phyloP scores from a whole-genome alignment of 371 early-diverging fungal genomes.

The Mucor sp. region DNA sequence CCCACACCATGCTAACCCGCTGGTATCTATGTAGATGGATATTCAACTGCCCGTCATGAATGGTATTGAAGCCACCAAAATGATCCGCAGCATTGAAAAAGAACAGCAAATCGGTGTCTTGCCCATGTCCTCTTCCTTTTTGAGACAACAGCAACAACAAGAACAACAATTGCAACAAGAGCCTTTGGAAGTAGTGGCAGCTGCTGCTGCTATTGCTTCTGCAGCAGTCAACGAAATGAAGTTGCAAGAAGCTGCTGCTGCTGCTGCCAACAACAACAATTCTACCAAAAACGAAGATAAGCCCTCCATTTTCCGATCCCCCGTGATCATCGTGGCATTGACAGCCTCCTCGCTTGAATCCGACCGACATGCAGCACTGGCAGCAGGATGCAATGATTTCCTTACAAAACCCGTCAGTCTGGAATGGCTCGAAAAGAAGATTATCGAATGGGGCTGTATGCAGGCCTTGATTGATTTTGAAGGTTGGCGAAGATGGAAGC shows the following conservation, averaged over 20 bases:
- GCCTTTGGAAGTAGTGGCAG: neutral
- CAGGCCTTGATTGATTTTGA: slow-evolving; percentile 84
- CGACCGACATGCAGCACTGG: slow-evolving; percentile 73
- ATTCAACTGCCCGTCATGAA: slow-evolving; percentile 78
- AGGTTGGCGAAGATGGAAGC: slow-evolving; percentile 71
- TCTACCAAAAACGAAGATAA: slow-evolving; percentile 8
- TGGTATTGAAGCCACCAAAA: slow-evolving; percentile 74
- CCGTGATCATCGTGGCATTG: slow-evolving; percentile 83
- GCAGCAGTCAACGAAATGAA: neutral
- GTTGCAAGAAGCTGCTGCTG: neutral
- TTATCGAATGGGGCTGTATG: slow-evolving; percentile 89
- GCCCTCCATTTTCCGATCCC: slow-evolving; percentile 55
- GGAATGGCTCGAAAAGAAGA: slow-evolving; percentile 79
- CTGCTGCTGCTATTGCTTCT: neutral
- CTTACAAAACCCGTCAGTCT: slow-evolving; percentile 79
- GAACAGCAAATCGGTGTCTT: slow-evolving; percentile 57
- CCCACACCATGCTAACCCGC: neutral
- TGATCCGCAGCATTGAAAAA: slow-evolving; percentile 65
- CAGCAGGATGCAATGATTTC: slow-evolving; percentile 87
- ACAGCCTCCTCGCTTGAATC: slow-evolving; percentile 74
- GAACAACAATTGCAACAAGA: neutral
- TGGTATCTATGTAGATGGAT: slow-evolving; percentile 66
- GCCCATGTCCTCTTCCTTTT: slow-evolving; percentile 29
- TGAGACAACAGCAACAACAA: slow-evolving; percentile 14
- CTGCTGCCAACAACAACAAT: slow-evolving; percentile 6